Percentiles rank a stretch among this genome's conserved stretches.
phyloP scores from a whole-genome alignment of 2,329 filamentous ascomycete species.

The Penicillium psychrosexuale region DNA sequence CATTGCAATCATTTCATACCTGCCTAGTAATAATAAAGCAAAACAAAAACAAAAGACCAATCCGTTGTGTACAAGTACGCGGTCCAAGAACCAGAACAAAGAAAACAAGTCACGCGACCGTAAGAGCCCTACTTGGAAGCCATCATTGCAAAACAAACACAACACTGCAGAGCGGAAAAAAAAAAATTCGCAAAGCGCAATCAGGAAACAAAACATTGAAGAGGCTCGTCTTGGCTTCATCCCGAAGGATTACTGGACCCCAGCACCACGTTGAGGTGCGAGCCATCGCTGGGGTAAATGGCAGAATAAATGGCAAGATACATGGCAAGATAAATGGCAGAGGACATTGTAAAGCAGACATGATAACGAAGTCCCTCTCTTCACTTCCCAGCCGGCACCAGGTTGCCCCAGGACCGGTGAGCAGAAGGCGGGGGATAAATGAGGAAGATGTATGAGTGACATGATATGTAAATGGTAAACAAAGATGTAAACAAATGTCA shows the following conservation, averaged over 20 bases:
- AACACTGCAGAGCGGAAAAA: background rate
- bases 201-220: background rate
- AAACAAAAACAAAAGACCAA: background rate
- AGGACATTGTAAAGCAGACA: background rate
- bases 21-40: background rate
- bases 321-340: background rate
- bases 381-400: background rate
- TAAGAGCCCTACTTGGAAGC: background rate
- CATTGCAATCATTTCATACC: background rate
- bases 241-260: slow-evolving; percentile 14
- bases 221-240: slow-evolving; percentile 14
- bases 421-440: background rate
- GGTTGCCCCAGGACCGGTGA: background rate
- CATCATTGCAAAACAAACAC: background rate
- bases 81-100: background rate
- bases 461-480: no score
- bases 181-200: background rate
- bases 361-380: background rate
- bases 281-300: slow-evolving; percentile 9
- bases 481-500: no score
- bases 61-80: background rate
- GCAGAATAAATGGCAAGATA: background rate
- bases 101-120: background rate
- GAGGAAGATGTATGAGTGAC: no score
- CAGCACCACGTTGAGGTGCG: slow-evolving; percentile 17